These are phyloP conservation scores for Scenedesmus sp. DNA, from an alignment of 163 green algal species.

Conservation along the genomic window DNA sequence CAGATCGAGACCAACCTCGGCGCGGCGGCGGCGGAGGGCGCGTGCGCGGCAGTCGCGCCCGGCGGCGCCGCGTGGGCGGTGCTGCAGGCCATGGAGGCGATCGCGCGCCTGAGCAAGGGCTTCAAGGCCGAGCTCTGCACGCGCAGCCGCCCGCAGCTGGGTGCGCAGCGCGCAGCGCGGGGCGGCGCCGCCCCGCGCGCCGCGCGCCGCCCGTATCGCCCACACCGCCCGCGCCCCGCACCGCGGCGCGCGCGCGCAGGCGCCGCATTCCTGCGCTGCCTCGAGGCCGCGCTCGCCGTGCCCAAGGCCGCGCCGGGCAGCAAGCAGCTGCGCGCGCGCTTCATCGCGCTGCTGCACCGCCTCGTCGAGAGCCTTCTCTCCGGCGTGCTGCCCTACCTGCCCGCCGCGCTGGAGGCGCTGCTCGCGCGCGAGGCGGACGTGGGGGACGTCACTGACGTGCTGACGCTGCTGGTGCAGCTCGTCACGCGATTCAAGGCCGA, in stretches of 20 bases:
- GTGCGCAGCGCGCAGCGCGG: slow-evolving; percentile 27
- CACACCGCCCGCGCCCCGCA: too few relatives aligned
- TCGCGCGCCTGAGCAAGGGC: slow-evolving; percentile 82
- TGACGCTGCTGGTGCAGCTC: slow-evolving; percentile 78
- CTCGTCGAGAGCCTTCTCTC: slow-evolving; percentile 85
- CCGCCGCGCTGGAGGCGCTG: slow-evolving; percentile 48
- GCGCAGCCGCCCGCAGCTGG: slow-evolving; percentile 68
- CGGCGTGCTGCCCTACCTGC: slow-evolving; percentile 74
- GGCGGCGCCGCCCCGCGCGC: not conserved
- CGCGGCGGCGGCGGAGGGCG: slow-evolving; percentile 22
- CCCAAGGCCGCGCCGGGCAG: slow-evolving; percentile 16
- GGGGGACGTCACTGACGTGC: slow-evolving; percentile 63
- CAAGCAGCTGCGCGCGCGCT: slow-evolving; percentile 73
- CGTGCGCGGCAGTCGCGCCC: not conserved
- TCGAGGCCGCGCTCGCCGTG: slow-evolving; percentile 48
- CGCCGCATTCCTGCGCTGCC: slow-evolving; percentile 48
- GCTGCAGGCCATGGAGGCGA: slow-evolving; percentile 72
- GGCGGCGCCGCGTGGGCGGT: slow-evolving; percentile 15
- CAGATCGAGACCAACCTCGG: slow-evolving; percentile 47
- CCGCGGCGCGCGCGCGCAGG: too few relatives aligned
- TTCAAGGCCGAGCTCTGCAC: slow-evolving; percentile 79
- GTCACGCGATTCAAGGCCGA: slow-evolving; percentile 70
- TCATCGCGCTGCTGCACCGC: slow-evolving; percentile 88
- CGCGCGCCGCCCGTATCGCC: too few relatives aligned
- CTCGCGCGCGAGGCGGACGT: slow-evolving; percentile 45